A percentile compares a stretch with the other conserved stretches of the same genome.
Evolutionary conservation across 139 green algal species (phyloP).

Genomic region (Chloropicon primus): DNA sequence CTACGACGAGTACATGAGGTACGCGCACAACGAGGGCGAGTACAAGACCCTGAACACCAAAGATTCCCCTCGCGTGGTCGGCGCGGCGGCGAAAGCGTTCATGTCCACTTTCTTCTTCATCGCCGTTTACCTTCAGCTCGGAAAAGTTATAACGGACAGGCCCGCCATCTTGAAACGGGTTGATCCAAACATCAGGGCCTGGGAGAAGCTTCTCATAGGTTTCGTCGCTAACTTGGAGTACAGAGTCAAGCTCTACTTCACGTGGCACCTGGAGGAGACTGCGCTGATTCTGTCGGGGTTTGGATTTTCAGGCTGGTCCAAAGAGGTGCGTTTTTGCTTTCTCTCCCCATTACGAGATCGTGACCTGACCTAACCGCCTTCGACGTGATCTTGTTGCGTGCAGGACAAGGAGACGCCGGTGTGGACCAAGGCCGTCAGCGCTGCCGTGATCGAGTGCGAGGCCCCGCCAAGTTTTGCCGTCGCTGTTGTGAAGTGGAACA

Average conservation of each 20-base stretch:
- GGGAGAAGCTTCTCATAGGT: conserved; percentile 13
- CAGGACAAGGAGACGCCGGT: not conserved
- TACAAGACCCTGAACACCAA: not conserved
- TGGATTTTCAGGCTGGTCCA: conserved; percentile 29
- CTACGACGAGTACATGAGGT: conserved; percentile 56
- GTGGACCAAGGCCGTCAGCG: not conserved
- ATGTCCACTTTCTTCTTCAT: not conserved
- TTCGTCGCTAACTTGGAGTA: not conserved
- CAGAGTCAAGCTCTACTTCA: conserved; percentile 25
- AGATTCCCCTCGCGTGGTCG: not conserved
- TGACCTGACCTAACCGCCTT: too few relatives aligned
- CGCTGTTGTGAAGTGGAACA: not conserved
- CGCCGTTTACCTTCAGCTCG: not conserved
- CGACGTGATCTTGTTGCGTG: too few relatives aligned
- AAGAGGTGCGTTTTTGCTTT: too few relatives aligned
- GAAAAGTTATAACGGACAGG: conserved; percentile 2
- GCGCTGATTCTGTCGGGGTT: conserved; percentile 51
- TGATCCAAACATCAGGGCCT: conserved; percentile 28
- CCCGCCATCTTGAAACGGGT: conserved; percentile 16
- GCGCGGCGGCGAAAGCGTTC: not conserved
- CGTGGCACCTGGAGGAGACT: conserved; percentile 48
- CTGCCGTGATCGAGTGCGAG: not conserved
- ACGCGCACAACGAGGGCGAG: conserved; percentile 36
- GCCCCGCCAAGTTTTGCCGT: not conserved
- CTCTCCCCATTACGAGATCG: too few relatives aligned